Evolutionary conservation across 805 yeast species (phyloP), one percentile per base, ranked within the genome.

Genomic region (Myxozyma monticola): DNA sequence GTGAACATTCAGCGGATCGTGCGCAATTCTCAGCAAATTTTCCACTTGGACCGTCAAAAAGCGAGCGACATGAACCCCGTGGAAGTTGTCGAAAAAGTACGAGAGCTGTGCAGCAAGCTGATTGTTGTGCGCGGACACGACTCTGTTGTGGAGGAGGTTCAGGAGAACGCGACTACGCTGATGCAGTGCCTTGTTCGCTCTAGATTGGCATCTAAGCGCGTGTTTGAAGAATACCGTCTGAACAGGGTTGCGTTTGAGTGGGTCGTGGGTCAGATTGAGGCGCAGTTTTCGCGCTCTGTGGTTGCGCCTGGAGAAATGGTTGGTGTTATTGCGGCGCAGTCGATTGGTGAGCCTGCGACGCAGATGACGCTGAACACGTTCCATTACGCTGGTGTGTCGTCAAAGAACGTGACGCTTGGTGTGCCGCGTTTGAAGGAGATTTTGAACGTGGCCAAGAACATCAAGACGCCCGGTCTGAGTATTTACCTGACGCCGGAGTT

Each of bases 231-330:
- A 68, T 91, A 81, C 71, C 81, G 88, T 62, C 74, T 93, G 62
- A 88, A 82, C 62, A 81, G 80, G 62, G 81, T 80, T 53, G 93
- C 99, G 0, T 93, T 93, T 65, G 89, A 90, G 59, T 93, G 99
- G 99, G 95, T 88, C 40, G 60, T 89, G 54, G 97, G 96, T 67
- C 96, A 91, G 67, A 80, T 93, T 58, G 96, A 90, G 66, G 80
- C 93, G 28, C 96, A 90, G 69, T 93, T 91, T 74, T 88, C 88
- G 60, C 86, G 84, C 69, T 82, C 96, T 7, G 76, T 87, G 67
- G 96, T 89, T 38, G 91, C 90, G 57, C 96, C 98, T 3, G 97
- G 97, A 77, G 97, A 90, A 68, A 90, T 90, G 96, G 97, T 90
- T 51, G 97, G 97, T 76, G 95, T 90, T 45, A 79, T 90, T 65